Evolutionary conservation across 2,329 filamentous ascomycete species (phyloP).

Genomic region (Zymoseptoria crescenta): DNA sequence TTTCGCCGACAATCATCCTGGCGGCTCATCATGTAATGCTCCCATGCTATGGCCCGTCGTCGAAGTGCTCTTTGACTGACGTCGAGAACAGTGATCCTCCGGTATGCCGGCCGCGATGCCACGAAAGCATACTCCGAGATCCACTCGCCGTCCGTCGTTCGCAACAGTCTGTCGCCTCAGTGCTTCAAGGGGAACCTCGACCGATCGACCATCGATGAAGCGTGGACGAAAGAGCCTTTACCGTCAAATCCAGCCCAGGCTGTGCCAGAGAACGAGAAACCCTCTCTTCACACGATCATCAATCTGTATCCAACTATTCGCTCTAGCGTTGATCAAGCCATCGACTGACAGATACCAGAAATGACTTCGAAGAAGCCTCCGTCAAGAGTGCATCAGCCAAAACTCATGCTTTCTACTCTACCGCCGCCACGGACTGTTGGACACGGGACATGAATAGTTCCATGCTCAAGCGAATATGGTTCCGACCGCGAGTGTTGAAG

Average conservation of each 20-base stretch:
- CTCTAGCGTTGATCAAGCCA: conserved; percentile 5
- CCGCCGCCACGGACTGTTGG: conserved; percentile 20
- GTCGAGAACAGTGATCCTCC: conserved; percentile 35
- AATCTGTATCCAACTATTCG: conserved; percentile 21
- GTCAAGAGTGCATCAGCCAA: conserved; percentile 14
- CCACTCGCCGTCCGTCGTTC: conserved; percentile 38
- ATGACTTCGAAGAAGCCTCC: conserved; percentile 20
- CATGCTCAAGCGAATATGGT: conserved; percentile 18
- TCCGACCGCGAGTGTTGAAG: conserved; percentile 20
- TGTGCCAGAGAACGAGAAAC: conserved; percentile 28
- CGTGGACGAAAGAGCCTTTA: conserved; percentile 6
- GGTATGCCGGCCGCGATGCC: conserved; percentile 47
- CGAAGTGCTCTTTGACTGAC: background rate
- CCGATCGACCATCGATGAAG: conserved; percentile 15
- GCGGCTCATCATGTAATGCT: conserved; percentile 41
- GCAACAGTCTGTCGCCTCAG: conserved; percentile 33
- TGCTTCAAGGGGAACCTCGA: conserved; percentile 32
- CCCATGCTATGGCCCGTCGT: conserved; percentile 23
- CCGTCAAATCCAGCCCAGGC: conserved; percentile 10
- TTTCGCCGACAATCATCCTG: conserved; percentile 53
- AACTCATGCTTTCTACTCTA: conserved; percentile 20
- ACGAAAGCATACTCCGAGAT: conserved; percentile 47
- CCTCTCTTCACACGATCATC: conserved; percentile 39
- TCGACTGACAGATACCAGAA: conserved; percentile 3
- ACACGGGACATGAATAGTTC: conserved; percentile 16